Percentiles rank a stretch among this genome's conserved stretches.
These are phyloP conservation scores for Hymenoscyphus fructigenus DNA, from an alignment of 2,329 filamentous ascomycete species.

Conservation along the genomic window DNA sequence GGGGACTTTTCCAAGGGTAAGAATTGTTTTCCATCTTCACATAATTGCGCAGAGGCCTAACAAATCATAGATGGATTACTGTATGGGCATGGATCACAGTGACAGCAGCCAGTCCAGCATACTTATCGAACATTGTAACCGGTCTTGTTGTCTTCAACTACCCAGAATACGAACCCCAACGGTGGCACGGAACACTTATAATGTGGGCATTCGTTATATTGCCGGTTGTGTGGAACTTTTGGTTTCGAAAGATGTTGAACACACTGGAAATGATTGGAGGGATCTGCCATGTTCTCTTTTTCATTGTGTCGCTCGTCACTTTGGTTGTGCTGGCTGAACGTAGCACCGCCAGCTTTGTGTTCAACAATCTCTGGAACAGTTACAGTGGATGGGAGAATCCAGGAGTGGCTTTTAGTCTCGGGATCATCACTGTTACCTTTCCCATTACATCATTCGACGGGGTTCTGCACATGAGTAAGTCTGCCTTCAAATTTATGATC, in stretches of 20 bases:
- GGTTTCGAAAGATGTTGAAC: constrained; percentile 39
- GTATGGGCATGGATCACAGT: constrained; percentile 15
- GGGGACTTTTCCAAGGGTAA: constrained; percentile 18
- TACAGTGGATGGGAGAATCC: constrained; percentile 32
- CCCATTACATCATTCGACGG: constrained; percentile 31
- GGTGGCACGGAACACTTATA: constrained; percentile 44
- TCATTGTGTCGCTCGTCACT: constrained; percentile 42
- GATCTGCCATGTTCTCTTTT: constrained; percentile 44
- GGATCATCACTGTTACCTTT: constrained; percentile 34
- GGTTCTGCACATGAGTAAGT: constrained; percentile 38
- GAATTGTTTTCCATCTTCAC: background rate
- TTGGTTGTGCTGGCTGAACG: constrained; percentile 34
- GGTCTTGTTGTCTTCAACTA: constrained; percentile 33
- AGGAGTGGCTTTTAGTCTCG: constrained; percentile 38
- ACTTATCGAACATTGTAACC: constrained; percentile 13
- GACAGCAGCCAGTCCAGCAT: constrained; percentile 16
- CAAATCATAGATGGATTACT: constrained; percentile 9
- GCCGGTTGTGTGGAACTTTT: constrained; percentile 44
- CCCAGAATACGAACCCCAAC: constrained; percentile 36
- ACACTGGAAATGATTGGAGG: constrained; percentile 44
- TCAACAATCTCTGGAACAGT: constrained; percentile 31
- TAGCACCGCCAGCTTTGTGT: constrained; percentile 26
- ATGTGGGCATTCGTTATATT: constrained; percentile 42
- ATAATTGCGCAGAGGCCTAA: background rate
- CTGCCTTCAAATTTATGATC: background rate